Conservation (phyloP, 2,329 filamentous ascomycete genomes). For the Simplicillium aogashimaense region DNA sequence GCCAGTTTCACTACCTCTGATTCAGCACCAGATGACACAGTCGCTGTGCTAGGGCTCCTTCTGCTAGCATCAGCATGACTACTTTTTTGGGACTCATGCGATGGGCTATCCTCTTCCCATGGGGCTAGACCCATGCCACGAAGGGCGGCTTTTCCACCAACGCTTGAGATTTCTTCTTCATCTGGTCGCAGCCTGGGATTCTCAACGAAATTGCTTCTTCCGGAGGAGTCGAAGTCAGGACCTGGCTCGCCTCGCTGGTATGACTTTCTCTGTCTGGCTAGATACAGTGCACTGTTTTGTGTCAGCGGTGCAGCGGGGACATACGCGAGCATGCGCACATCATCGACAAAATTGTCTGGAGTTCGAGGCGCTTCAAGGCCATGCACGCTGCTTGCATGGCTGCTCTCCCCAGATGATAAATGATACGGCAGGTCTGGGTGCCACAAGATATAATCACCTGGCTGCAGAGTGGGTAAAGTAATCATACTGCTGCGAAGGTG, state of each 20-base stretch:
- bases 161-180: slow-evolving; percentile 39
- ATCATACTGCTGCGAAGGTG: slow-evolving; percentile 42
- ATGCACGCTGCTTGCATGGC: slow-evolving; percentile 20
- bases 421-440: slow-evolving; percentile 48
- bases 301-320: slow-evolving; percentile 45
- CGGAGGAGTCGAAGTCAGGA: slow-evolving; percentile 46
- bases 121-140: slow-evolving; percentile 49
- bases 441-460: slow-evolving; percentile 50
- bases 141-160: slow-evolving; percentile 38
- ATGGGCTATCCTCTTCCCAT: slow-evolving; percentile 25
- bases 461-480: slow-evolving; percentile 42
- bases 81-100: slow-evolving; percentile 15
- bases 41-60: slow-evolving; percentile 14
- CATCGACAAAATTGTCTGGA: slow-evolving; percentile 11
- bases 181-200: slow-evolving; percentile 37
- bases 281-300: slow-evolving; percentile 47
- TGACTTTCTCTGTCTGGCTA: slow-evolving; percentile 46
- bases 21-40: slow-evolving; percentile 28
- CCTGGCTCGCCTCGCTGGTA: slow-evolving; percentile 43
- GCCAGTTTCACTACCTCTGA: slow-evolving; percentile 42
- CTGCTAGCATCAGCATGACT: slow-evolving; percentile 10
- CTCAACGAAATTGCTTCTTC: slow-evolving; percentile 36
- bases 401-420: slow-evolving; percentile 30
- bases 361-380: slow-evolving; percentile 16
- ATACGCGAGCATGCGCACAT: slow-evolving; percentile 42